These are phyloP conservation scores for Scedosporium aurantiacum DNA, from an alignment of 2,329 filamentous ascomycete species.

Conservation along the genomic window DNA sequence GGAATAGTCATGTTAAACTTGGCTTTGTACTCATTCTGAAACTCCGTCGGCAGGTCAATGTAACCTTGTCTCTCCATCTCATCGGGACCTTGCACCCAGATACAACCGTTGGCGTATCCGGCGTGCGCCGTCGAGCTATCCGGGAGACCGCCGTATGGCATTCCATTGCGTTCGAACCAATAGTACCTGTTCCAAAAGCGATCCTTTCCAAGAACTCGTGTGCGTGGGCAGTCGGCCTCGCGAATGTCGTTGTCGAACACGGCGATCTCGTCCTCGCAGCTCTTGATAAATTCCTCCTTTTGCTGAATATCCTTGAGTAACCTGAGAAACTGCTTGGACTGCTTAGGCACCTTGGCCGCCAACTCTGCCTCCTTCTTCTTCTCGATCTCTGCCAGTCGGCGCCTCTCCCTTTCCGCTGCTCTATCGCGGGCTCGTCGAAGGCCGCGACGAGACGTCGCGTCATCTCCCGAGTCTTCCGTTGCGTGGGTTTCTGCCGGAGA, in stretches of 20 bases:
- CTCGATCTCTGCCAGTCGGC: conserved; percentile 66
- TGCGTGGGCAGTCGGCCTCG: conserved; percentile 86
- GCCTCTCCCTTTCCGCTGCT: conserved; percentile 57
- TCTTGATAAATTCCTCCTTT: conserved; percentile 67
- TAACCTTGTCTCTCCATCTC: conserved; percentile 78
- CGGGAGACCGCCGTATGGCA: conserved; percentile 86
- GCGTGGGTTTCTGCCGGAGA: conserved; percentile 40
- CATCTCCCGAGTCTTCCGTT: conserved; percentile 59
- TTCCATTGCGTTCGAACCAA: conserved; percentile 98
- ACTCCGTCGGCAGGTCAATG: conserved; percentile 63
- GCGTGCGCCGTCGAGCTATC: conserved; percentile 79
- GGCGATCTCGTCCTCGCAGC: conserved; percentile 76
- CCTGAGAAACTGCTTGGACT: conserved; percentile 81
- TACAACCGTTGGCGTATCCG: conserved; percentile 82
- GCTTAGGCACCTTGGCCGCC: conserved; percentile 57
- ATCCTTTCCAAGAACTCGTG: conserved; percentile 81
- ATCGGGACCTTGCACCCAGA: conserved; percentile 95
- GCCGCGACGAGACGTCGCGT: conserved; percentile 25
- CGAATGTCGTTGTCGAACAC: conserved; percentile 84
- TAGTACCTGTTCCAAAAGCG: conserved; percentile 98
- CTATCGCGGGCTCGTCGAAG: conserved; percentile 7
- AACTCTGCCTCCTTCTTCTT: conserved; percentile 55
- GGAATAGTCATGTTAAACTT: conserved; percentile 74
- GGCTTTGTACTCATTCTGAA: conserved; percentile 63
- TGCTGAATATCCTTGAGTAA: conserved; percentile 82